These are phyloP conservation scores for Starmerella stellata DNA, from an alignment of 805 yeast genomes.

Conservation along the genomic window DNA sequence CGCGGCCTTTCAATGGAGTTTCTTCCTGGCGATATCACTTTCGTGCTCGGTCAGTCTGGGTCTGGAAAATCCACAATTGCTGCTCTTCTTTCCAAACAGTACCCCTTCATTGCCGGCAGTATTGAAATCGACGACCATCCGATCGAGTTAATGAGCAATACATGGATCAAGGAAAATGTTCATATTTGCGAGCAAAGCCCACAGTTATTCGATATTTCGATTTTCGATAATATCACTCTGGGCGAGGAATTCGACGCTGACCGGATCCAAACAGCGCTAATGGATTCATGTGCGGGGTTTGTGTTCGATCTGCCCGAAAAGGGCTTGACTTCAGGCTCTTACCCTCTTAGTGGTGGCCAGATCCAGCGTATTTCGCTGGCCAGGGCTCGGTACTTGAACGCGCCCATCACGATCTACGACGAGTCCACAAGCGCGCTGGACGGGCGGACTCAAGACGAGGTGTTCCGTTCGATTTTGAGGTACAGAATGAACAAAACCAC, in stretches of 20 bases:
- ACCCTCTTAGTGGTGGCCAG: constrained; percentile 70
- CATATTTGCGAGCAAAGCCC: constrained; percentile 61
- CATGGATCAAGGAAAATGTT: constrained; percentile 44
- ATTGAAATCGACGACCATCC: constrained; percentile 40
- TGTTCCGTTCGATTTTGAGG: constrained; percentile 34
- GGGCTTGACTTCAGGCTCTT: constrained; percentile 31
- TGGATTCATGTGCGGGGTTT: constrained; percentile 35
- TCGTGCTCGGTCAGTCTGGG: constrained; percentile 74
- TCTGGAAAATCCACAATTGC: constrained; percentile 81
- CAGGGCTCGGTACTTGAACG: constrained; percentile 53
- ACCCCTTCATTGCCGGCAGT: constrained; percentile 34
- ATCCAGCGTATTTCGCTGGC: constrained; percentile 71
- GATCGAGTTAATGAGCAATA: constrained; percentile 27
- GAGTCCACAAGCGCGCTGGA: constrained; percentile 80
- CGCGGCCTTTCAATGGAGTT: constrained; percentile 32
- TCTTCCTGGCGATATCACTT: constrained; percentile 33
- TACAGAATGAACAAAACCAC: constrained; percentile 62
- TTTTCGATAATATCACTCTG: constrained; percentile 40
- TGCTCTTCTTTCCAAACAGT: constrained; percentile 42
- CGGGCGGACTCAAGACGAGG: constrained; percentile 26
- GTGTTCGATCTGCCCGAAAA: constrained; percentile 37
- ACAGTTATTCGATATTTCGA: constrained; percentile 42
- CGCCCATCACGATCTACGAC: constrained; percentile 65
- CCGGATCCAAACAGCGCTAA: constrained; percentile 29
- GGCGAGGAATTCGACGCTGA: constrained; percentile 17